phyloP scores from a whole-genome alignment of 2,329 filamentous ascomycete genomes.

The Neonectria sp. region DNA sequence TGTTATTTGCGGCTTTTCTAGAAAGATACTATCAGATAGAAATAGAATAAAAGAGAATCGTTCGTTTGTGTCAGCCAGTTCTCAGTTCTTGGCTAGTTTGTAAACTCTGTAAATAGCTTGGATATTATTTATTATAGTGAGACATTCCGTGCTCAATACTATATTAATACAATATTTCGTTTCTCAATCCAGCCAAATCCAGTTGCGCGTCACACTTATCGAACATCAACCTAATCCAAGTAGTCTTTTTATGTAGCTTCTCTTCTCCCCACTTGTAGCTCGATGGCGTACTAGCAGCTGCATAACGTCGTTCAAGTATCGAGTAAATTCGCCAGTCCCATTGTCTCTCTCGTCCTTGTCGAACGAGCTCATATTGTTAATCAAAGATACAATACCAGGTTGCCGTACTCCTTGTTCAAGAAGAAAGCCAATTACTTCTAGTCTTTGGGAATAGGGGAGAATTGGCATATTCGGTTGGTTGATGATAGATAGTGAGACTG shows the following conservation, averaged over 20 bases:
- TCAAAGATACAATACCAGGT: conserved; percentile 1
- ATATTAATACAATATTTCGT: background rate
- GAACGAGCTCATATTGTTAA: background rate
- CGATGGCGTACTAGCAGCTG: background rate
- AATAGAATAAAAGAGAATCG: too few species aligned
- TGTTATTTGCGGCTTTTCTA: too few species aligned
- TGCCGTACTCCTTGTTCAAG: conserved; percentile 5
- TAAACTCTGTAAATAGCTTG: too few species aligned
- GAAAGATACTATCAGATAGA: too few species aligned
- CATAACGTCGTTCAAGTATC: conserved; percentile 1
- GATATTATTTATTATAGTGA: too few species aligned
- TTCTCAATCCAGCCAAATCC: background rate
- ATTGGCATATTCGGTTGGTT: background rate
- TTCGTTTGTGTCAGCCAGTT: too few species aligned
- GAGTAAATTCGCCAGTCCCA: background rate
- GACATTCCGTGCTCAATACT: background rate
- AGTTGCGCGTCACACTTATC: background rate
- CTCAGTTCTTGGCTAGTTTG: too few species aligned
- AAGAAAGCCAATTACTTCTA: conserved; percentile 4
- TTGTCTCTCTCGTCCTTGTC: background rate
- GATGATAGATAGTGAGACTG: background rate
- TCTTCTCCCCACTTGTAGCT: conserved; percentile 2
- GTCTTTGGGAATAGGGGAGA: background rate
- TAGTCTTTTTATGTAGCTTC: background rate
- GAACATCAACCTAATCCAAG: conserved; percentile 3